Percentiles rank a stretch among this genome's conserved stretches.
phyloP scores from a whole-genome alignment of 2,329 filamentous ascomycete genomes.

The Huntiella bhutanensis region DNA sequence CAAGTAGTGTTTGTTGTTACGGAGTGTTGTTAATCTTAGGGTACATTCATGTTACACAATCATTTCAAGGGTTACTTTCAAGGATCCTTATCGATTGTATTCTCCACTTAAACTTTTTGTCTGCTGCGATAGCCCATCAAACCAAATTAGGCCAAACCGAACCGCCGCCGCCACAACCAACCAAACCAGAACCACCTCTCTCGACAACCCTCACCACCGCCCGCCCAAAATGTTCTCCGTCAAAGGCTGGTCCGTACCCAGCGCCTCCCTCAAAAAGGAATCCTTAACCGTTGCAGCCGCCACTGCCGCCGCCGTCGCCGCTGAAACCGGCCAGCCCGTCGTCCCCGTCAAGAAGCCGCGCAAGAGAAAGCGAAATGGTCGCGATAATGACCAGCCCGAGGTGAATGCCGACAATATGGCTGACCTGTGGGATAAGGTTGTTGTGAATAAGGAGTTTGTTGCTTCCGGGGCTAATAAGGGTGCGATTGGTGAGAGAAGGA shows the following conservation, averaged over 20 bases:
- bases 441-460: conserved; percentile 41
- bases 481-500: conserved; percentile 1
- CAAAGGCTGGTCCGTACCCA: conserved; percentile 73
- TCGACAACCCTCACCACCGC: background rate
- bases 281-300: conserved; percentile 16
- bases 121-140: background rate
- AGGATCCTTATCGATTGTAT: conserved; percentile 1
- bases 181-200: background rate
- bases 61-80: no score
- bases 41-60: no score
- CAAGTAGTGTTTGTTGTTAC: no score
- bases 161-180: background rate
- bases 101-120: conserved; percentile 3
- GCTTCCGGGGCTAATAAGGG: conserved; percentile 14
- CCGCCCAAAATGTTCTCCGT: conserved; percentile 61
- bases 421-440: conserved; percentile 60
- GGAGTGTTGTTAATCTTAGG: no score
- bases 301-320: conserved; percentile 16
- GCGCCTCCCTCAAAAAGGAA: conserved; percentile 53
- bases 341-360: conserved; percentile 28
- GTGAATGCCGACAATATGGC: conserved; percentile 55
- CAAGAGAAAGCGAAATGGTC: conserved; percentile 35
- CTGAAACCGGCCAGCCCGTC: conserved; percentile 12
- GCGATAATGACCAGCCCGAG: conserved; percentile 17
- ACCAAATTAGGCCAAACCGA: background rate